These are phyloP conservation scores for Alloteropsis angusta DNA, from an alignment of 202 grass and related monocot genomes.

Conservation along the genomic window DNA sequence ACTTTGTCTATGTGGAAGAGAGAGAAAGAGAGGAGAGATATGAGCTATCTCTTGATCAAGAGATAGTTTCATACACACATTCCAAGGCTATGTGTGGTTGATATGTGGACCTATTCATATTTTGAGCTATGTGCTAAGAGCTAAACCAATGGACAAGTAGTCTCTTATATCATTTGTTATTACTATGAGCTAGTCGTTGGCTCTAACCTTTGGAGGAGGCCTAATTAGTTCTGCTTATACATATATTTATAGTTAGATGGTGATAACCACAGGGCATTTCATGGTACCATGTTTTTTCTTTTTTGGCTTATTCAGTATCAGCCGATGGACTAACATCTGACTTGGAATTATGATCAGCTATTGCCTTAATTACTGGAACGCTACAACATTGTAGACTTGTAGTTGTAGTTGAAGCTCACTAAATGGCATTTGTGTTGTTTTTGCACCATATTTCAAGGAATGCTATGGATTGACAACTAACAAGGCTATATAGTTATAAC, in stretches of 20 bases:
- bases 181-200: too few relatives aligned
- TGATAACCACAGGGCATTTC: background rate
- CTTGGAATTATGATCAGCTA: background rate
- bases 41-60: too few relatives aligned
- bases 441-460: background rate
- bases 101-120: too few relatives aligned
- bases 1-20: too few relatives aligned
- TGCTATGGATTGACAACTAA: background rate
- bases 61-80: too few relatives aligned
- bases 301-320: background rate
- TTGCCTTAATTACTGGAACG: background rate
- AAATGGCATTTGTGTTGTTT: background rate
- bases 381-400: background rate
- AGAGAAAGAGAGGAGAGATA: too few relatives aligned
- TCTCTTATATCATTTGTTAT: too few relatives aligned
- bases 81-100: too few relatives aligned
- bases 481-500: background rate
- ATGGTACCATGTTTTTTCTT: background rate
- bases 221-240: background rate
- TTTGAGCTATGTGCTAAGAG: too few relatives aligned
- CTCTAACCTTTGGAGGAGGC: too few relatives aligned
- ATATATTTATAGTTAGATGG: background rate
- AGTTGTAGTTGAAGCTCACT: background rate
- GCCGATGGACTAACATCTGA: background rate
- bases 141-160: too few relatives aligned